Base-by-base conservation (phyloP, 2,329 filamentous ascomycete species). In the Hawksworthiomyces lignivorus region DNA sequence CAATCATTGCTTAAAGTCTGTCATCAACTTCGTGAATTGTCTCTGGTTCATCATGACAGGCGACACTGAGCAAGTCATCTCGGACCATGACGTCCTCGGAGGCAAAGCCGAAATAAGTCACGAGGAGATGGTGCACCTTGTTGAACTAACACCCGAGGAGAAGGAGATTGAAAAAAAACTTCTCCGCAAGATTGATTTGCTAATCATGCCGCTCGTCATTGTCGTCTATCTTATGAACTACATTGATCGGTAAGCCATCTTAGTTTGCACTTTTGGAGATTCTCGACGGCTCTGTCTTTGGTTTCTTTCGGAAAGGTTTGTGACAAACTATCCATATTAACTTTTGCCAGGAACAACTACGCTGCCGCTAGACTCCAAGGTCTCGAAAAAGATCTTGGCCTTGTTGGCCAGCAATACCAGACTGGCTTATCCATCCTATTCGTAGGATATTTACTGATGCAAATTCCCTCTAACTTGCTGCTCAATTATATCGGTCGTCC, bases 211-310 rank as follows among this genome's bases (percentile, higher is more conserved):
- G 1, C 73, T 75, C 56, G 62, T 82, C 18, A 72, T 81, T 44
- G 54, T 80, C 46, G 79, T 82, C 69, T 82, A 81, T 48, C 77
- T 82, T 48, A 58, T 82, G 58, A 82, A 81, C 52, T 82, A 79
- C 55, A 62, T 81, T 37, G 73, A 77, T 42, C 50, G 58, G 58
- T 61, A 40, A 1, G 53, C 24, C n/a, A 50, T 31, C 18, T 17
- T 17, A 2, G 14, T 17, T 15, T 32, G 9, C 28, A 15, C 7
- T 9, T 9, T 18, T 14, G 30, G 10, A 32, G 30, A 32, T 9
- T 12, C 24, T 26, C 24, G 3, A 26, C 24, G 2, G 8, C 8
- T 12, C 24, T 26, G 8, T 8, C 24, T 26, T 26, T 4, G 8
- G 24, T 12, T 26, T 26, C 24, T 26, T 8, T 12, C 12, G 3